These are phyloP conservation scores for Crithidia brevicula DNA, from an alignment of 208 protist genomes.

Conservation along the genomic window DNA sequence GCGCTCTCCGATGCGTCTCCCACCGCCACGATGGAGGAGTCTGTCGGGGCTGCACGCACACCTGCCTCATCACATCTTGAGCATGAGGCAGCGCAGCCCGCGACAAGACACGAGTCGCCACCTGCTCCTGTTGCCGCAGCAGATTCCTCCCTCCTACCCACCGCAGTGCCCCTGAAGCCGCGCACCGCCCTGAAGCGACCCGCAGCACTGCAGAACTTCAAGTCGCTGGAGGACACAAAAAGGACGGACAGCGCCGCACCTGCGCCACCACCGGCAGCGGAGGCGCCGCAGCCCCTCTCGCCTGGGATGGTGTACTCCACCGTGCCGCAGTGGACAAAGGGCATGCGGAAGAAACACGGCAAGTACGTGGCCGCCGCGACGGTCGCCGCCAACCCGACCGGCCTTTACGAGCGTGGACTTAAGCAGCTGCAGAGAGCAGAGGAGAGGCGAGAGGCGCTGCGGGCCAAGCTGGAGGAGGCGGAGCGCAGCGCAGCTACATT, in stretches of 20 bases:
- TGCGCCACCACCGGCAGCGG: too few relatives aligned
- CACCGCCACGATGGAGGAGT: neutral
- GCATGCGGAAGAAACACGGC: conserved; percentile 21
- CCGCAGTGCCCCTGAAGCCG: neutral
- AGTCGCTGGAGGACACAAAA: neutral
- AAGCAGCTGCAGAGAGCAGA: conserved; percentile 9
- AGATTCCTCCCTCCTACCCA: neutral
- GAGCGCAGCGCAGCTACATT: conserved; percentile 48
- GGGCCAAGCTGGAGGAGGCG: conserved; percentile 27
- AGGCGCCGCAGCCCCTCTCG: conserved; percentile 1
- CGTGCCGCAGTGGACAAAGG: conserved; percentile 11
- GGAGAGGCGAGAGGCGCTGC: conserved; percentile 34
- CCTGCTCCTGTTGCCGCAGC: neutral
- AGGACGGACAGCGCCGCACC: neutral
- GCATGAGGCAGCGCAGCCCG: neutral
- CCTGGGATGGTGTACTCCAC: conserved; percentile 9
- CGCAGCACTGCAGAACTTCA: conserved; percentile 1
- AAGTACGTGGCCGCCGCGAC: neutral
- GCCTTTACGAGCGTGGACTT: conserved; percentile 41
- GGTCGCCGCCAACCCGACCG: conserved; percentile 14
- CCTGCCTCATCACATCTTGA: neutral
- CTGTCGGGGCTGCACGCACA: neutral
- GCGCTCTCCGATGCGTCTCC: neutral
- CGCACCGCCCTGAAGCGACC: neutral
- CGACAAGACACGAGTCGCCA: neutral